These are phyloP conservation scores for Cerioporus squamosus DNA, from an alignment of 1,284 basidiomycete genomes.

Conservation along the genomic window DNA sequence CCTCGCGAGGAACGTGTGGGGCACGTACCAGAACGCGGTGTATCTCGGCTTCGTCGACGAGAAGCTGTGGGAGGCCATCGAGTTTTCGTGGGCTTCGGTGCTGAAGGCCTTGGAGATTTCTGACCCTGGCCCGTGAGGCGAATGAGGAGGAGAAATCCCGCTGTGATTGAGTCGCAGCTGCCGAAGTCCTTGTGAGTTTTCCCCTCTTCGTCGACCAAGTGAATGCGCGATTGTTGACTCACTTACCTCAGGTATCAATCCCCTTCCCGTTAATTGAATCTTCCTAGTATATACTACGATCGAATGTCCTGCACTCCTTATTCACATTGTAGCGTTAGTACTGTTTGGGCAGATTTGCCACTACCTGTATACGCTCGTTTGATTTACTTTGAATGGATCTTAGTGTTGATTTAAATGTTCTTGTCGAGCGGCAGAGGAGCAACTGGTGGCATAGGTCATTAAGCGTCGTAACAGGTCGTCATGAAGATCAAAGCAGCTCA, in stretches of 20 bases:
- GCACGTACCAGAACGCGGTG: conserved; percentile 17
- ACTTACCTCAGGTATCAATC: too few species aligned
- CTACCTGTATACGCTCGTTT: background rate
- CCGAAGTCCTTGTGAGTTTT: too few species aligned
- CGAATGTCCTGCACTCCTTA: background rate
- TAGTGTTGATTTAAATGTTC: background rate
- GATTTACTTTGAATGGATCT: too few species aligned
- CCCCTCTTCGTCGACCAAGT: too few species aligned
- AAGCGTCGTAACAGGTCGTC: conserved; percentile 18
- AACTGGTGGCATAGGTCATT: conserved; percentile 11
- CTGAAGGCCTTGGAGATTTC: conserved; percentile 12
- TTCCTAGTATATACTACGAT: background rate
- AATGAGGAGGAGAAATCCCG: too few species aligned
- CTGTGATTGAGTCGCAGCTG: too few species aligned
- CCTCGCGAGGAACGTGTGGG: conserved; percentile 15
- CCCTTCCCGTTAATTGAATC: background rate
- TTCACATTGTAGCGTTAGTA: background rate
- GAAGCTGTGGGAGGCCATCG: conserved; percentile 19
- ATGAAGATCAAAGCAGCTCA: conserved; percentile 5
- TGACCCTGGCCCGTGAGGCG: background rate
- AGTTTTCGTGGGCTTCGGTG: conserved; percentile 20
- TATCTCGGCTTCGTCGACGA: conserved; percentile 24
- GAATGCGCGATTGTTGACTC: too few species aligned
- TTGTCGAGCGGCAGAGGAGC: background rate
- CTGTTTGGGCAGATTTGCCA: too few species aligned